These are phyloP conservation scores for Atkinsonella hypoxylon DNA, from an alignment of 2,329 filamentous ascomycete species.

Conservation along the genomic window DNA sequence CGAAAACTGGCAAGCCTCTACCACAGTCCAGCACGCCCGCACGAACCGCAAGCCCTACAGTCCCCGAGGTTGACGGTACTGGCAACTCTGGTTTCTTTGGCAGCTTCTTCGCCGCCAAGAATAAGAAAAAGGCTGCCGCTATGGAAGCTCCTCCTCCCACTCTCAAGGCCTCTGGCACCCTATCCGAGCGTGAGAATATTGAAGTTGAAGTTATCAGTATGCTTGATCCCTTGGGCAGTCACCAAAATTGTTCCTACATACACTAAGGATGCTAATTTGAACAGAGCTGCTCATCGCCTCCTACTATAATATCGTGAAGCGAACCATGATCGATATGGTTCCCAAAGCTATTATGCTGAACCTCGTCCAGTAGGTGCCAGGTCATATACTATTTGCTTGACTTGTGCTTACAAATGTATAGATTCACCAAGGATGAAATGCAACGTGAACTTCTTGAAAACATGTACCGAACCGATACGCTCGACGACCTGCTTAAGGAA, in stretches of 20 bases:
- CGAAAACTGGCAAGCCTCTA: constrained; percentile 95
- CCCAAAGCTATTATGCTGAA: constrained; percentile 98
- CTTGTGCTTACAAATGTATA: constrained; percentile 22
- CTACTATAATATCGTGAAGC: constrained; percentile 96
- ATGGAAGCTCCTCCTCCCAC: constrained; percentile 93
- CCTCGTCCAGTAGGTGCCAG: constrained; percentile 69
- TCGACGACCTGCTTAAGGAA: constrained; percentile 93
- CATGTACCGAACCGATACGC: constrained; percentile 84
- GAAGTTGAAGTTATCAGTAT: constrained; percentile 97
- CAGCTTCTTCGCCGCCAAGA: constrained; percentile 97
- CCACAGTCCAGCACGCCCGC: constrained; percentile 53
- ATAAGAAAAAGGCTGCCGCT: constrained; percentile 99
- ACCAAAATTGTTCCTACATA: neutral
- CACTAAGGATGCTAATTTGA: neutral
- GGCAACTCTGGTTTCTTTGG: constrained; percentile 82
- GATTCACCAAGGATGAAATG: constrained; percentile 96
- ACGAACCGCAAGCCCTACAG: constrained; percentile 63
- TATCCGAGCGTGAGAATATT: constrained; percentile 87
- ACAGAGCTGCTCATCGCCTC: constrained; percentile 86
- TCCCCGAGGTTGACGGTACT: constrained; percentile 36
- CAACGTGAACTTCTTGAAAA: constrained; percentile 92
- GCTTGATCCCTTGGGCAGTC: constrained; percentile 22
- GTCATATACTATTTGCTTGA: neutral
- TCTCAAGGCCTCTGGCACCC: constrained; percentile 84
- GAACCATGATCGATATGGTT: constrained; percentile 99